Evolutionary conservation across 2,329 filamentous ascomycete species (phyloP).

Genomic region (Chaetomium sp.): DNA sequence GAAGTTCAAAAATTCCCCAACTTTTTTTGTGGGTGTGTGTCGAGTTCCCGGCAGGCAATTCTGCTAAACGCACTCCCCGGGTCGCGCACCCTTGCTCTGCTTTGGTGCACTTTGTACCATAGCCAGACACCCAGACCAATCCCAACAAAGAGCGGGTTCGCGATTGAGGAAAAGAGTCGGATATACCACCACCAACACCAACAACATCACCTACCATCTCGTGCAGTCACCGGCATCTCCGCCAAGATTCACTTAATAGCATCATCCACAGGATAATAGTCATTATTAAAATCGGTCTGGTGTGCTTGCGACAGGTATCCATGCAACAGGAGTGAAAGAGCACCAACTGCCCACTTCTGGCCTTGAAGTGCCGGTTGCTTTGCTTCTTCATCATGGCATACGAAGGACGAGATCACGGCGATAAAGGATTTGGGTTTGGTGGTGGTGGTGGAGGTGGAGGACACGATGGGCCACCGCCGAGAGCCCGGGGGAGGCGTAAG

Average conservation of each 20-base stretch:
- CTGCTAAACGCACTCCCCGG: not conserved
- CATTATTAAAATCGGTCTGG: not conserved
- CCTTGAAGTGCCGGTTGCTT: not conserved
- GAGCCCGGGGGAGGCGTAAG: constrained; percentile 35
- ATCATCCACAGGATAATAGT: constrained; percentile 11
- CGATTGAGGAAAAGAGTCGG: not conserved
- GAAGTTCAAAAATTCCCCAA: constrained; percentile 14
- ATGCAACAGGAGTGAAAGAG: constrained; percentile 6
- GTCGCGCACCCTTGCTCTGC: not conserved
- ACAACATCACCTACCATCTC: not conserved
- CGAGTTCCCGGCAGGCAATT: constrained; percentile 24
- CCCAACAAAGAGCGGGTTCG: constrained; percentile 9
- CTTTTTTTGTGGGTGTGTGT: constrained; percentile 29
- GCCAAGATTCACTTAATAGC: not conserved
- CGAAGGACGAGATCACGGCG: constrained; percentile 30
- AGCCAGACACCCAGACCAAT: not conserved
- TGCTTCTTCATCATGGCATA: constrained; percentile 29
- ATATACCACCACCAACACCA: not conserved
- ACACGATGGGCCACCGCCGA: constrained; percentile 31
- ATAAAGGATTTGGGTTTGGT: constrained; percentile 28
- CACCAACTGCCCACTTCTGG: not conserved
- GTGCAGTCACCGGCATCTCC: not conserved
- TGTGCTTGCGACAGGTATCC: not conserved
- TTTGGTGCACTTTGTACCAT: not conserved
- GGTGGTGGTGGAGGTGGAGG: constrained; percentile 26